phyloP scores from a whole-genome alignment of 192 early-diverging fungal species.

The Rhizophagus prolifer region DNA sequence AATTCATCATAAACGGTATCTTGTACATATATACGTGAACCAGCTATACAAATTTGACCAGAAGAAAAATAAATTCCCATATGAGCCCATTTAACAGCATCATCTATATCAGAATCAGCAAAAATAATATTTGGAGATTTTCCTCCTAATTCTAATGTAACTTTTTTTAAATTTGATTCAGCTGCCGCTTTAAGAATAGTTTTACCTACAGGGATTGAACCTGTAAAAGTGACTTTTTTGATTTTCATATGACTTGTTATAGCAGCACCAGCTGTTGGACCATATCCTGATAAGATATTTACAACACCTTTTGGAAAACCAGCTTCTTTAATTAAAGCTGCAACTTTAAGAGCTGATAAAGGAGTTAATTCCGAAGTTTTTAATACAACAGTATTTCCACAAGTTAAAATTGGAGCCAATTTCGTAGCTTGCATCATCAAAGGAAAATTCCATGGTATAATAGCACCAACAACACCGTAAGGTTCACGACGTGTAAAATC shows the following conservation, averaged over 20 bases:
- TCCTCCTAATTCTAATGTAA: conserved; percentile 86
- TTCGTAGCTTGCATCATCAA: conserved; percentile 77
- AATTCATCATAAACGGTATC: conserved; percentile 67
- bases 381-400: conserved; percentile 64
- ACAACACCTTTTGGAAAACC: conserved; percentile 79
- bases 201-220: conserved; percentile 65
- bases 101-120: conserved; percentile 73
- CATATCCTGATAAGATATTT: conserved; percentile 83
- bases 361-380: conserved; percentile 79
- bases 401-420: conserved; percentile 68
- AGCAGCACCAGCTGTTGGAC: conserved; percentile 63
- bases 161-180: conserved; percentile 66
- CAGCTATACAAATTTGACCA: conserved; percentile 81
- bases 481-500: conserved; percentile 59
- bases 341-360: conserved; percentile 62
- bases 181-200: conserved; percentile 59
- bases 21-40: conserved; percentile 78
- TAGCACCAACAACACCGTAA: conserved; percentile 71
- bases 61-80: conserved; percentile 75
- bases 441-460: conserved; percentile 81
- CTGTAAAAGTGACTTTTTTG: conserved; percentile 73
- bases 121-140: conserved; percentile 85
- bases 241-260: conserved; percentile 71
- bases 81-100: conserved; percentile 68
- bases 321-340: conserved; percentile 61